Evolutionary conservation across 116 monocot species (phyloP).

Genomic region (Phalaenopsis hybrid): DNA sequence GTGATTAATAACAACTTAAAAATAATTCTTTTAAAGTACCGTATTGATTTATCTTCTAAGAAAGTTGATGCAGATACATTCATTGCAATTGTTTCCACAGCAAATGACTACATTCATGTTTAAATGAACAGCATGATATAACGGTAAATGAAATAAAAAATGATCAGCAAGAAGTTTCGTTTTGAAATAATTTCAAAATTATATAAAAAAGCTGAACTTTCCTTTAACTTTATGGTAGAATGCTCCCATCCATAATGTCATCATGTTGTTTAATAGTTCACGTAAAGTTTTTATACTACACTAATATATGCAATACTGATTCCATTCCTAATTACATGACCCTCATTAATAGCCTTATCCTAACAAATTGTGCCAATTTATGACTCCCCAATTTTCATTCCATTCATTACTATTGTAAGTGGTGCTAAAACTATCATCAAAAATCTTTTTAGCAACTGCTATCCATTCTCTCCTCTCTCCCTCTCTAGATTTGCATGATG

Average conservation of each 20-base stretch:
- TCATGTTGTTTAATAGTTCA: too few relatives aligned
- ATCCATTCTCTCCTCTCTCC: too few relatives aligned
- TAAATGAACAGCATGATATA: not conserved
- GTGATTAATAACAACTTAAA: not conserved
- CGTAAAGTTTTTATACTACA: too few relatives aligned
- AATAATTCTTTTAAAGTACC: not conserved
- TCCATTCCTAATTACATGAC: too few relatives aligned
- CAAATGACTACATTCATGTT: not conserved
- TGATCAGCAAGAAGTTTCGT: not conserved
- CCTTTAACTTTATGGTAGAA: not conserved
- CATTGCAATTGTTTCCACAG: not conserved
- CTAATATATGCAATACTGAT: too few relatives aligned
- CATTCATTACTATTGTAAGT: too few relatives aligned
- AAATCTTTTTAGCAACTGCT: too few relatives aligned
- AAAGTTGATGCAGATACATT: not conserved
- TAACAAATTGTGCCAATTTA: too few relatives aligned
- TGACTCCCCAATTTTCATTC: too few relatives aligned
- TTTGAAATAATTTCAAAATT: not conserved
- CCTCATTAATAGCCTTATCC: too few relatives aligned
- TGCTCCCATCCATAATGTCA: not conserved
- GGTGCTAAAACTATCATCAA: too few relatives aligned
- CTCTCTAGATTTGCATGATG: too few relatives aligned
- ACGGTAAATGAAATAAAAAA: not conserved
- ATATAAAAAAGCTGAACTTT: not conserved
- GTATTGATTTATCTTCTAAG: not conserved